phyloP scores from a whole-genome alignment of 2,329 filamentous ascomycete species.

The Penicillium concentricum region DNA sequence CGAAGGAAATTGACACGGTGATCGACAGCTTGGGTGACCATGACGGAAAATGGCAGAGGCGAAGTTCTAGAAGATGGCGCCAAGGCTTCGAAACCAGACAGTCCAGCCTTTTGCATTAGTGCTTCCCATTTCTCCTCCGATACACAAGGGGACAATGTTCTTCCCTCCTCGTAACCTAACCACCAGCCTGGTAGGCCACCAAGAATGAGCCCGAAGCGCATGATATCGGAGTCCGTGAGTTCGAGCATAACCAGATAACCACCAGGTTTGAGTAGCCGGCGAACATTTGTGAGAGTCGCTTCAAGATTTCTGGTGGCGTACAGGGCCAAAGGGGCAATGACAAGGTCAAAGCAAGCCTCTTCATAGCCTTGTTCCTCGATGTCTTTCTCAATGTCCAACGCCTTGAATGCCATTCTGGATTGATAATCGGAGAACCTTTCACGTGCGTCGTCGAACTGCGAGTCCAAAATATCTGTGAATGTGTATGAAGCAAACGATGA shows the following conservation, averaged over 20 bases:
- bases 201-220: constrained; percentile 29
- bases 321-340: constrained; percentile 37
- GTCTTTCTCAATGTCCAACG: constrained; percentile 37
- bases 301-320: constrained; percentile 31
- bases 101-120: constrained; percentile 31
- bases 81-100: constrained; percentile 30
- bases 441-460: constrained; percentile 42
- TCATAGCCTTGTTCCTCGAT: constrained; percentile 36
- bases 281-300: constrained; percentile 29
- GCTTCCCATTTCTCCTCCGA: constrained; percentile 33
- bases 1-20: constrained; percentile 27
- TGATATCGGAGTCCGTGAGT: constrained; percentile 24
- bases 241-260: constrained; percentile 50
- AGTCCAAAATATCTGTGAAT: constrained; percentile 47
- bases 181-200: constrained; percentile 40
- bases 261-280: constrained; percentile 45
- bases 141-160: constrained; percentile 27
- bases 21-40: constrained; percentile 37
- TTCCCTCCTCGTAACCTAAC: constrained; percentile 28
- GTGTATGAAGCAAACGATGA: constrained; percentile 42
- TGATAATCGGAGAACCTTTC: constrained; percentile 28
- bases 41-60: constrained; percentile 23
- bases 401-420: constrained; percentile 35
- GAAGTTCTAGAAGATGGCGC: neutral
- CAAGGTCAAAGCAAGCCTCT: constrained; percentile 35